These are phyloP conservation scores for Starmera dryadoides DNA, from an alignment of 805 yeast species.

Conservation along the genomic window DNA sequence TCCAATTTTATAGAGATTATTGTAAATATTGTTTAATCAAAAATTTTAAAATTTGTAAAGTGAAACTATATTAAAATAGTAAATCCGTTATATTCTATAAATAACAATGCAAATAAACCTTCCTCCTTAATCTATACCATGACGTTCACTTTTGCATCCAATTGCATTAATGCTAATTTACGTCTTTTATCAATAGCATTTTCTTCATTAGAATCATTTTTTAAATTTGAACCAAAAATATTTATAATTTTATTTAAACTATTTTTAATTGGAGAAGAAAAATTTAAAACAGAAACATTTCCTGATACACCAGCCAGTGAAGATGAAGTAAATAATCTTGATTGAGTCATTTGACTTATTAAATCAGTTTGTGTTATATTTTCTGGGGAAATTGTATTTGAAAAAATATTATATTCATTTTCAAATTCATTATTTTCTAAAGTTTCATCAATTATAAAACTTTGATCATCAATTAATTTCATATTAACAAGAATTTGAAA, in stretches of 20 bases:
- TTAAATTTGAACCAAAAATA: slow-evolving; percentile 14
- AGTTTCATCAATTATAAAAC: slow-evolving; percentile 16
- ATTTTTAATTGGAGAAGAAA: slow-evolving; percentile 14
- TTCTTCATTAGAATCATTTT: slow-evolving; percentile 16
- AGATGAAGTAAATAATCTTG: slow-evolving; percentile 31
- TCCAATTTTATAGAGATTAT: too few species aligned
- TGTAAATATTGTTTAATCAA: too few species aligned
- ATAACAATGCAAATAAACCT: too few species aligned
- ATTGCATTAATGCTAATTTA: slow-evolving; percentile 32
- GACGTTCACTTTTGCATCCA: slow-evolving; percentile 16
- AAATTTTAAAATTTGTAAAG: too few species aligned
- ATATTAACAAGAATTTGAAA: slow-evolving; percentile 20
- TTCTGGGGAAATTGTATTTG: too few species aligned
- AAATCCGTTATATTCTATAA: too few species aligned
- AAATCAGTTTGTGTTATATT: slow-evolving; percentile 12
- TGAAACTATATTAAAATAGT: too few species aligned
- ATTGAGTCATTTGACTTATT: slow-evolving; percentile 26
- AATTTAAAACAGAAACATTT: slow-evolving; percentile 20
- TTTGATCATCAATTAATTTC: slow-evolving; percentile 16
- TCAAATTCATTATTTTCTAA: slow-evolving; percentile 18
- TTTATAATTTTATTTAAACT: slow-evolving; percentile 8
- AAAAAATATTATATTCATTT: not conserved
- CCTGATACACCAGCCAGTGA: slow-evolving; percentile 32
- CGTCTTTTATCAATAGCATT: slow-evolving; percentile 29
- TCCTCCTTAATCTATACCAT: not conserved